These are phyloP conservation scores for Coriolopsis trogii DNA, from an alignment of 1,284 basidiomycete species.

Conservation along the genomic window DNA sequence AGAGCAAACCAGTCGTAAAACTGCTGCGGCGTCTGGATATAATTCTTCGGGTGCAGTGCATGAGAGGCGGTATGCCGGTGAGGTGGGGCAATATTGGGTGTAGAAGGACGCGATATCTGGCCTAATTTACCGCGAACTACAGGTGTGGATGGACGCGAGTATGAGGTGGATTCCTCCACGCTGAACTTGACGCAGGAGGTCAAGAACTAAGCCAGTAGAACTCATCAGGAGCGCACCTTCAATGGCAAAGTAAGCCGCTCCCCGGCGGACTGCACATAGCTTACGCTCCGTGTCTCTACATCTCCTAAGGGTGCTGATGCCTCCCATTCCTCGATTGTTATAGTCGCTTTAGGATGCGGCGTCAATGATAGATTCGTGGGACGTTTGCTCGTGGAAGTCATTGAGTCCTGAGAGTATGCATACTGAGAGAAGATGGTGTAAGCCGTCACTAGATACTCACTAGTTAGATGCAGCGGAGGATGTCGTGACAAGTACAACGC, in stretches of 20 bases:
- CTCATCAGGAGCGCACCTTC: constrained; percentile 52
- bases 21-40: constrained; percentile 87
- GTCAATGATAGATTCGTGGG: constrained; percentile 9
- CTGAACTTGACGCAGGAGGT: constrained; percentile 37
- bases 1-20: constrained; percentile 94
- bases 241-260: constrained; percentile 66
- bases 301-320: constrained; percentile 76
- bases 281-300: constrained; percentile 68
- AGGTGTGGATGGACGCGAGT: constrained; percentile 47
- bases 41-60: constrained; percentile 66
- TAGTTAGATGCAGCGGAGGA: too few relatives aligned
- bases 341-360: constrained; percentile 41
- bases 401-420: background rate
- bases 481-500: too few relatives aligned
- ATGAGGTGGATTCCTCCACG: constrained; percentile 39
- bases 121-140: constrained; percentile 37
- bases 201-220: background rate
- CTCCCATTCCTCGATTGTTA: constrained; percentile 90
- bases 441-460: too few relatives aligned
- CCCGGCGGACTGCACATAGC: constrained; percentile 62
- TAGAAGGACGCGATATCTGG: constrained; percentile 38
- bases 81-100: constrained; percentile 32
- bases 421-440: too few relatives aligned
- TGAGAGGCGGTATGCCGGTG: constrained; percentile 39
- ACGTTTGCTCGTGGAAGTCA: constrained; percentile 15